Base-by-base conservation (phyloP, 352 stramenopile genomes). In the Phytopythium montanum region DNA sequence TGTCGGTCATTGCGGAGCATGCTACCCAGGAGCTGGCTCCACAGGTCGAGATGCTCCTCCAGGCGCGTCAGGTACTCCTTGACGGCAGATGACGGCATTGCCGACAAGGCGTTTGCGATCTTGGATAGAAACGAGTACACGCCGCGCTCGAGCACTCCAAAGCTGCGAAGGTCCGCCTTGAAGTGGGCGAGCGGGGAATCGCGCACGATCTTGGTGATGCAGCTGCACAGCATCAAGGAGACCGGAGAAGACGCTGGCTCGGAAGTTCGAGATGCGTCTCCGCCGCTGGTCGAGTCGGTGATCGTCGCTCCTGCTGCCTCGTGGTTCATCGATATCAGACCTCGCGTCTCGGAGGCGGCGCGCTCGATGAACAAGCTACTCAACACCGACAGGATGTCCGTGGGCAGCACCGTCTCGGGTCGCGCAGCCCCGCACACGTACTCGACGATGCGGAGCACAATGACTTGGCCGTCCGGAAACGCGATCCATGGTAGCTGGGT, bases 391-490 rank as follows among this genome's bases (percentile, higher is more conserved):
- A 94, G 63, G 39, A 92, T 80, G 23, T 90, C 79, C 25, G 76
- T 67, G 25, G 81, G 74, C 19, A 87, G 54, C 8, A 68, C 48
- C 2, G 67, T 67, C 3, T 88, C 75, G 18, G 69, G 45, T 36
- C 69, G 72, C 33, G 78, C 81, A 33, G 76, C 68, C 23, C 73
- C 81, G 50, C 81, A 90, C 12, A 90, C 79, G 41, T 91, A 90
- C 59, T 94, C 81, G n/a, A 88, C 81, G 25, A 90, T 84, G 19
- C 79, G 71, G 25, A 94, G 67, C 9, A 89, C 86, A 59, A 91
- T 89, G 16, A 88, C 69, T 44, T 79, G 72, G 3, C 79, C 74
- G 51, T 88, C 76, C 39, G 78, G 84, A 28, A 79, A 87, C 4
- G 34, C 42, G 3, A 87, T 83, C 28, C 66, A 68, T 6, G 76